Conservation (phyloP, 176 grass and related monocot genomes). For the sorghum (Sorghum bicolor) region Sorghum_bicolor_NCBIv3 NC_012879.2:48091501-48092000, state of each 20-base stretch:
- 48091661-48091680: constrained; percentile 26
- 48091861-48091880: background rate
- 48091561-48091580: constrained; percentile 16
- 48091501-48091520: background rate
- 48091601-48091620: constrained; percentile 41
- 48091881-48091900: constrained; percentile 45
- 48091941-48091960: constrained; percentile 8
- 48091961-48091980: constrained; percentile 12
- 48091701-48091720: constrained; percentile 56
- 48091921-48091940: constrained; percentile 23
- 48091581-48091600: constrained; percentile 42
- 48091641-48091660: constrained; percentile 14
- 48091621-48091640: constrained; percentile 33
- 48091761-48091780: constrained; percentile 16
- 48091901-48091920: constrained; percentile 43
- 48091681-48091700: constrained; percentile 52
- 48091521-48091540: constrained; percentile 41
- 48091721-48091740: constrained; percentile 9
- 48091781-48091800: background rate
- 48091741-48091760: constrained; percentile 31
- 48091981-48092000: constrained; percentile 59
- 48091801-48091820: constrained; percentile 45
- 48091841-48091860: constrained; percentile 45
- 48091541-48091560: constrained; percentile 52
- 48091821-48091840: constrained; percentile 46